phyloP scores from a whole-genome alignment of 805 yeast genomes.

The Candida saitoana region DNA sequence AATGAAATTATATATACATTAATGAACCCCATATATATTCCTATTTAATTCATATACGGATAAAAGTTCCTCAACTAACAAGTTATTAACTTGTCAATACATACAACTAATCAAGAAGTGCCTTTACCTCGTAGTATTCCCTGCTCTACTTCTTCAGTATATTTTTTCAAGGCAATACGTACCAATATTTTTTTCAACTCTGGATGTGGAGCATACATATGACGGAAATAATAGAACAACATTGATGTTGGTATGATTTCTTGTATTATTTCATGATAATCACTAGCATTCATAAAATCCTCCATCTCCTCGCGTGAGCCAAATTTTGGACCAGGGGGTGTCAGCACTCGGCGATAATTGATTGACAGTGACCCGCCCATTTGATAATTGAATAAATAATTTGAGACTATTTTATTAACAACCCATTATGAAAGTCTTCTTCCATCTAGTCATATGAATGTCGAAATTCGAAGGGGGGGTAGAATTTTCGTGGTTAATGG shows the following conservation, averaged over 20 bases:
- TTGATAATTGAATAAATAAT: not conserved
- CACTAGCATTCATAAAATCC: not conserved
- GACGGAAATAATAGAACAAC: not conserved
- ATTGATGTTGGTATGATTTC: not conserved
- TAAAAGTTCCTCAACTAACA: not conserved
- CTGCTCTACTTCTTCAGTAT: not conserved
- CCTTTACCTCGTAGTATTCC: not conserved
- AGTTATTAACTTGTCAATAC: not conserved
- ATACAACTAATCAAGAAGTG: not conserved
- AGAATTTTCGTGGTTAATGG: not conserved
- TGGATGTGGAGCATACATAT: not conserved
- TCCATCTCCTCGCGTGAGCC: not conserved
- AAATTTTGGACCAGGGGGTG: not conserved
- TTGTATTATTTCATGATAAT: not conserved
- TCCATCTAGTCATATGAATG: not conserved
- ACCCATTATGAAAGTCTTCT: not conserved
- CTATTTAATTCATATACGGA: not conserved
- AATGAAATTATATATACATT: slow-evolving; percentile 1
- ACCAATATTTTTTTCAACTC: not conserved
- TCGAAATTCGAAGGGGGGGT: not conserved
- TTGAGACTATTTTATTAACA: not conserved
- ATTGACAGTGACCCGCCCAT: not conserved
- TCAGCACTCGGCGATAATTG: not conserved
- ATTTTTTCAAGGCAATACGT: not conserved
- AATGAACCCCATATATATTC: not conserved